These are phyloP conservation scores for Phytophthora sp. DNA, from an alignment of 352 stramenopile species.

Conservation along the genomic window DNA sequence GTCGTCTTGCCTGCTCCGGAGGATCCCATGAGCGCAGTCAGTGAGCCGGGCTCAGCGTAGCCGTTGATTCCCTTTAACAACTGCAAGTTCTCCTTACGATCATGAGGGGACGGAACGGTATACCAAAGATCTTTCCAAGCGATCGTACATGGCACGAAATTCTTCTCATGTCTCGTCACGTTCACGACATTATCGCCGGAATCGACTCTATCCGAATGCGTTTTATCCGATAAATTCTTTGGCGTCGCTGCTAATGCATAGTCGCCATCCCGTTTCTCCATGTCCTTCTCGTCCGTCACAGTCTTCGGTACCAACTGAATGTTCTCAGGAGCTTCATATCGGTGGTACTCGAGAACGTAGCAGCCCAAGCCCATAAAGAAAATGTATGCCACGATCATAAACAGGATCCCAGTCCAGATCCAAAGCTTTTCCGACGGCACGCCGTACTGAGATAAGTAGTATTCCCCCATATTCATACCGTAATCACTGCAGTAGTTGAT, in stretches of 20 bases:
- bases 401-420: slow-evolving; percentile 10
- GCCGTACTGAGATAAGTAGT: slow-evolving; percentile 2
- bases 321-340: background rate
- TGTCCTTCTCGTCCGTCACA: background rate
- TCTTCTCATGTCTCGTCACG: background rate
- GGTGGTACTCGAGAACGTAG: slow-evolving; percentile 6
- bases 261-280: slow-evolving; percentile 5
- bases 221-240: background rate
- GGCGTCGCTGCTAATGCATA: background rate
- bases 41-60: slow-evolving; percentile 13
- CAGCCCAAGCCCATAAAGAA: slow-evolving; percentile 4
- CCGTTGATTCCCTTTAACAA: slow-evolving; percentile 22
- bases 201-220: background rate
- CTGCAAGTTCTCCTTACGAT: background rate
- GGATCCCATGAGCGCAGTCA: slow-evolving; percentile 23
- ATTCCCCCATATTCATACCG: slow-evolving; percentile 5
- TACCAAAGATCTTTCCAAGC: slow-evolving; percentile 2
- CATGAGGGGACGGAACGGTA: background rate
- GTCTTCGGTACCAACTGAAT: slow-evolving; percentile 1
- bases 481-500: slow-evolving; percentile 4
- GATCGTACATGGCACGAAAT: background rate
- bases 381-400: slow-evolving; percentile 13
- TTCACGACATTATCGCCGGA: background rate
- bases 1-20: slow-evolving; percentile 26
- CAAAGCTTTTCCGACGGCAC: background rate